Evolutionary conservation across 139 green algal genomes (phyloP).

Genomic region (Bryopsis sp.): DNA sequence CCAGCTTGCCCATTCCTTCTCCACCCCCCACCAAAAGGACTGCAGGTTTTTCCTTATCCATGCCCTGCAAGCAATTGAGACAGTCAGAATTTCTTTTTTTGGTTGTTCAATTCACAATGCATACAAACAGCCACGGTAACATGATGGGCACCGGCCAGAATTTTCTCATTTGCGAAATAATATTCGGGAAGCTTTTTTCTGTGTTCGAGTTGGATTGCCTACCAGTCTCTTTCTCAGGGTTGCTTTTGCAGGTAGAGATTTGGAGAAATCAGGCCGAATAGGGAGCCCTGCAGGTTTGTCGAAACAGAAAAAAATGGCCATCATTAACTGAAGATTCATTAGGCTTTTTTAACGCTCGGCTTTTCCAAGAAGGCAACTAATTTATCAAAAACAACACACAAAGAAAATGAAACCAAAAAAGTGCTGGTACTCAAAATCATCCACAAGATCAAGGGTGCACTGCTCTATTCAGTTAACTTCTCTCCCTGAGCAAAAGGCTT

Average conservation of each 20-base stretch:
- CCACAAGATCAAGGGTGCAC: too few species aligned
- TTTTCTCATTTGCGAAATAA: too few species aligned
- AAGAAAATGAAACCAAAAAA: too few species aligned
- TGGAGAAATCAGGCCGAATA: slow-evolving; percentile 85
- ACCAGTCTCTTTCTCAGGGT: slow-evolving; percentile 25
- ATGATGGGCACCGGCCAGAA: too few species aligned
- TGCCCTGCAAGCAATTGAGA: slow-evolving; percentile 28
- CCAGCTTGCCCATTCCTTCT: slow-evolving; percentile 92
- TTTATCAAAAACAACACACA: neutral
- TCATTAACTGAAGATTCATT: too few species aligned
- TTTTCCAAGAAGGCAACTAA: too few species aligned
- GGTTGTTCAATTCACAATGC: neutral
- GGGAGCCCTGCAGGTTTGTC: slow-evolving; percentile 55
- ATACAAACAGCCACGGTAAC: neutral
- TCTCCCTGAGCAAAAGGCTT: too few species aligned
- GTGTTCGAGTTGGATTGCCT: neutral
- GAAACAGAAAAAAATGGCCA: neutral
- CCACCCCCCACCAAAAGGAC: slow-evolving; percentile 81
- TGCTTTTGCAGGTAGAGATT: slow-evolving; percentile 36
- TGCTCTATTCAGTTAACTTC: too few species aligned
- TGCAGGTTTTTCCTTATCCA: slow-evolving; percentile 40
- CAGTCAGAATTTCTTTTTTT: neutral
- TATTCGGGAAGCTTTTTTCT: too few species aligned
- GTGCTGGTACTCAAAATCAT: too few species aligned
- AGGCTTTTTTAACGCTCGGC: too few species aligned